Conservation (phyloP, 306 rosid species). For the Prunus campanulata region DNA sequence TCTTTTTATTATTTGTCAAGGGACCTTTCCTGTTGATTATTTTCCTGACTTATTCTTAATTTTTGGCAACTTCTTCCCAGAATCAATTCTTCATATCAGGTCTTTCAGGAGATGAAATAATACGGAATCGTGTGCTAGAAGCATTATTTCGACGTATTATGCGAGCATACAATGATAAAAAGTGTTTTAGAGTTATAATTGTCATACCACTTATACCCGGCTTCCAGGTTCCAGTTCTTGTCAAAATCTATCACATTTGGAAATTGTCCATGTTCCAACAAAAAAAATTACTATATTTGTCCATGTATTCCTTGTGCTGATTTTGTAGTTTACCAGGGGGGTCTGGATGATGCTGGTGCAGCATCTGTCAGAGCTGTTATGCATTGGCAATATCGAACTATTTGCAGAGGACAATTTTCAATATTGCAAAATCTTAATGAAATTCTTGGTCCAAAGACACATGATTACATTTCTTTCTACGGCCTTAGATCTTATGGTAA, state of each 20-base stretch:
- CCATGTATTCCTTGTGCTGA: constrained; percentile 23
- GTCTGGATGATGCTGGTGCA: constrained; percentile 96
- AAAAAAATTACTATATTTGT: not conserved
- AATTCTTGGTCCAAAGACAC: constrained; percentile 68
- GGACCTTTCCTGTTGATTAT: constrained; percentile 9
- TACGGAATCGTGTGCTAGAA: constrained; percentile 86
- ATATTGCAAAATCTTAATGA: constrained; percentile 73
- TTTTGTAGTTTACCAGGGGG: constrained; percentile 60
- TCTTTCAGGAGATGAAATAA: constrained; percentile 81
- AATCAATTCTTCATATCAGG: constrained; percentile 99
- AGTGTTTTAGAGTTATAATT: constrained; percentile 79
- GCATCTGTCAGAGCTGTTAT: constrained; percentile 99
- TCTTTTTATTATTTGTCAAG: constrained; percentile 20
- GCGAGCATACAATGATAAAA: constrained; percentile 83
- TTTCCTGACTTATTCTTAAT: constrained; percentile 32
- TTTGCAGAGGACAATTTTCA: constrained; percentile 81
- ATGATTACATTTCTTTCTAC: constrained; percentile 88
- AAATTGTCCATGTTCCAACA: not conserved
- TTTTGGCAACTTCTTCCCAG: constrained; percentile 54
- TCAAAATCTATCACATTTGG: not conserved
- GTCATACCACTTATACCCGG: constrained; percentile 97
- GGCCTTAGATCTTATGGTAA: constrained; percentile 89
- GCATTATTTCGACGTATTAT: constrained; percentile 70
- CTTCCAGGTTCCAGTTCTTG: constrained; percentile 70
- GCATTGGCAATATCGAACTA: constrained; percentile 99